phyloP scores from a whole-genome alignment of 2,329 filamentous ascomycete species.

The Lizonia empirigonia region DNA sequence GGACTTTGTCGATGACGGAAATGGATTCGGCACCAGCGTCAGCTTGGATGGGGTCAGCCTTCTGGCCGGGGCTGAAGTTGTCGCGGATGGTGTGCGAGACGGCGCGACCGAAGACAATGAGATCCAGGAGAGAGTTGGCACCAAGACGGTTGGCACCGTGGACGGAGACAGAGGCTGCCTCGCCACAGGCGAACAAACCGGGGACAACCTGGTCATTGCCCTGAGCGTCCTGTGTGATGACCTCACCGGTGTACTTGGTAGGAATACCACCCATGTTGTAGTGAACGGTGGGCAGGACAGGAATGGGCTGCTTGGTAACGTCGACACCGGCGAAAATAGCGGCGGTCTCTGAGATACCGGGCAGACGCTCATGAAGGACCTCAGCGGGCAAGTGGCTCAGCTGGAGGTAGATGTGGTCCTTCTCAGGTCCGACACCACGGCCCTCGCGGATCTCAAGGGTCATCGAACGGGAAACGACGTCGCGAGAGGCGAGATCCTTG shows the following conservation, averaged over 20 bases:
- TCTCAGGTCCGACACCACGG: conserved; percentile 93
- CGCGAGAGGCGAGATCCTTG: conserved; percentile 95
- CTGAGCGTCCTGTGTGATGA: conserved; percentile 81
- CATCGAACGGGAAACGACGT: conserved; percentile 97
- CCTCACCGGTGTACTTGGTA: conserved; percentile 96
- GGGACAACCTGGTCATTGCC: conserved; percentile 94
- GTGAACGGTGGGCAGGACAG: conserved; percentile 94
- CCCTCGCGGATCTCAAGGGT: conserved; percentile 97
- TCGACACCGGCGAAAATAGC: conserved; percentile 97
- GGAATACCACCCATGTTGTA: conserved; percentile 99
- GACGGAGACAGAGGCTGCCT: conserved; percentile 96
- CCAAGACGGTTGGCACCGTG: conserved; percentile 98
- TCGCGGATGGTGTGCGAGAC: conserved; percentile 97
- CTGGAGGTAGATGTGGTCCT: conserved; percentile 98
- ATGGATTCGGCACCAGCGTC: conserved; percentile 91
- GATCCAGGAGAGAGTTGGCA: conserved; percentile 96
- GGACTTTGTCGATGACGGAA: conserved; percentile 80
- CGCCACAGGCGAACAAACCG: conserved; percentile 93
- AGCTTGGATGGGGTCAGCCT: conserved; percentile 77
- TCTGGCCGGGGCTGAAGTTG: conserved; percentile 82
- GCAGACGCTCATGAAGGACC: conserved; percentile 92
- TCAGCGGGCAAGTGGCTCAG: conserved; percentile 93
- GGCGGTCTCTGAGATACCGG: conserved; percentile 97
- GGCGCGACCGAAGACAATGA: conserved; percentile 96
- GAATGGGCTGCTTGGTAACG: conserved; percentile 95